These are phyloP conservation scores for Aspergillus ellipticus DNA, from an alignment of 495 filamentous ascomycete genomes.

Conservation along the genomic window DNA sequence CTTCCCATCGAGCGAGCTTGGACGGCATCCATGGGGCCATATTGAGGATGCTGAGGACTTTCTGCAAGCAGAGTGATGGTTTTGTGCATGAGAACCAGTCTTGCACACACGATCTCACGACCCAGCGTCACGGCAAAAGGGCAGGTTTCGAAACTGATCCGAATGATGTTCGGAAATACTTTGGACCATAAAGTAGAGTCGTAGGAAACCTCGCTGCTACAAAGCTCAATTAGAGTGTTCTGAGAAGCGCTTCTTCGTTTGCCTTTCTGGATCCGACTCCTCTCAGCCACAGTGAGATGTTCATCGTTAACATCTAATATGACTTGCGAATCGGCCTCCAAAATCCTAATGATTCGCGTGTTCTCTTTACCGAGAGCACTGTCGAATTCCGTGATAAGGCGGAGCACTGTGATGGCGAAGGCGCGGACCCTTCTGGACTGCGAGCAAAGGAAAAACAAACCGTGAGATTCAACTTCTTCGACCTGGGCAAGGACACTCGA, in stretches of 20 bases:
- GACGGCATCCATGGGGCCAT: slow-evolving; percentile 53
- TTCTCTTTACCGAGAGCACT: slow-evolving; percentile 78
- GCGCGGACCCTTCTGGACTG: slow-evolving; percentile 85
- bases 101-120: slow-evolving; percentile 84
- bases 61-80: slow-evolving; percentile 76
- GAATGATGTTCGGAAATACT: slow-evolving; percentile 91
- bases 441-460: slow-evolving; percentile 96
- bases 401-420: slow-evolving; percentile 87
- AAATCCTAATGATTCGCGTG: slow-evolving; percentile 78
- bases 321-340: slow-evolving; percentile 83
- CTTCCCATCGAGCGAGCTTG: slow-evolving; percentile 43
- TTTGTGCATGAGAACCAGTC: slow-evolving; percentile 88
- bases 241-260: slow-evolving; percentile 79
- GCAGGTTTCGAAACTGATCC: slow-evolving; percentile 86
- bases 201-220: slow-evolving; percentile 91
- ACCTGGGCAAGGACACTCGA: slow-evolving; percentile 86
- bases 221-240: slow-evolving; percentile 87
- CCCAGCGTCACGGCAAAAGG: slow-evolving; percentile 86
- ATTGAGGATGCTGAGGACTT: slow-evolving; percentile 57
- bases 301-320: slow-evolving; percentile 93
- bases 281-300: slow-evolving; percentile 84
- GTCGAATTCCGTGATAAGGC: slow-evolving; percentile 92
- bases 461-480: slow-evolving; percentile 95
- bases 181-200: slow-evolving; percentile 97
- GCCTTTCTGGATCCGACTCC: slow-evolving; percentile 87